These are phyloP conservation scores for Hirsutella minnesotensis DNA, from an alignment of 2,329 filamentous ascomycete genomes.

Conservation along the genomic window DNA sequence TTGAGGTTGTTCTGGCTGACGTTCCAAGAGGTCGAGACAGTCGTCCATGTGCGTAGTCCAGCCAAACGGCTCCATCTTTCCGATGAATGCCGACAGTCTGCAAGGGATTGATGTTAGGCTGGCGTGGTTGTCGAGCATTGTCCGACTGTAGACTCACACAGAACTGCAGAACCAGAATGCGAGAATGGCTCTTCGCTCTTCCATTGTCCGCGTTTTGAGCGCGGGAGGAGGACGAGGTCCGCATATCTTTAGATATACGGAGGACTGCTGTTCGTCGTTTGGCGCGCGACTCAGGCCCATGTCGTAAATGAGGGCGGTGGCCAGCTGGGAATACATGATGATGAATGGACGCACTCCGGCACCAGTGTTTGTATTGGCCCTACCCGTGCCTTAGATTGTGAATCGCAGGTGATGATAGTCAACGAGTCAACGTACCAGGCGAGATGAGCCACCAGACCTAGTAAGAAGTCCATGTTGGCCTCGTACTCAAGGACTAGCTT, in stretches of 20 bases:
- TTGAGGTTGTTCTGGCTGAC: conserved; percentile 30
- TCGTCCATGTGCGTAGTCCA: conserved; percentile 52
- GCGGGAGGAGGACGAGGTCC: conserved; percentile 12
- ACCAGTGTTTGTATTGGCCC: conserved; percentile 25
- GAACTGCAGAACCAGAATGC: conserved; percentile 31
- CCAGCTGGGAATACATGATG: conserved; percentile 29
- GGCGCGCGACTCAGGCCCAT: conserved; percentile 29
- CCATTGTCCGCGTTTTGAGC: conserved; percentile 27
- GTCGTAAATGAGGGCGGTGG: conserved; percentile 31
- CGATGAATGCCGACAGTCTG: conserved; percentile 26
- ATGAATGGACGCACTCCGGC: conserved; percentile 29
- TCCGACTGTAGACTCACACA: conserved; percentile 14
- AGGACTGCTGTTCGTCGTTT: conserved; percentile 22
- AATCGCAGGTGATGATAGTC: not conserved
- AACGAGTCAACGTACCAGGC: conserved; percentile 1
- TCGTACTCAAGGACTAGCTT: conserved; percentile 36
- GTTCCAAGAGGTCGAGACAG: conserved; percentile 33
- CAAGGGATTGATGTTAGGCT: not conserved
- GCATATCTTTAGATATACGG: conserved; percentile 23
- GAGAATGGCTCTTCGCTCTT: conserved; percentile 37
- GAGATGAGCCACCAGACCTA: conserved; percentile 30
- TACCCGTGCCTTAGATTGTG: conserved; percentile 7
- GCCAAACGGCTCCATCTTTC: conserved; percentile 35
- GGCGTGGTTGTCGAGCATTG: not conserved
- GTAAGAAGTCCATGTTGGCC: conserved; percentile 37